These are phyloP conservation scores for Clarireedia sp. DNA, from an alignment of 2,329 filamentous ascomycete species.

Conservation along the genomic window DNA sequence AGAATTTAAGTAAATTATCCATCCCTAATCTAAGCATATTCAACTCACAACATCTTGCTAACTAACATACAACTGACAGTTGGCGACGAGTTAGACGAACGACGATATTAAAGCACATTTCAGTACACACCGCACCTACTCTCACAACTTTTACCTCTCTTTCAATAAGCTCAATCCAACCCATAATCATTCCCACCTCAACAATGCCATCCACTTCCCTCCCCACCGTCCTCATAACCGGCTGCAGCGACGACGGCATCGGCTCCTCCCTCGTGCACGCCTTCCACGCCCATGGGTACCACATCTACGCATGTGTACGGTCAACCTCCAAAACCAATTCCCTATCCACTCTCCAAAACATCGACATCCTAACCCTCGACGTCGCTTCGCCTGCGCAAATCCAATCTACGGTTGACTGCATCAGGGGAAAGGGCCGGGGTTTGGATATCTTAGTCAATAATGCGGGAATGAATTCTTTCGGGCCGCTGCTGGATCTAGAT, in stretches of 20 bases:
- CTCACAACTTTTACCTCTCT: no score
- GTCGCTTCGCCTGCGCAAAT: not conserved
- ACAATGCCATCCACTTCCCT: no score
- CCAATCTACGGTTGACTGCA: not conserved
- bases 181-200: no score
- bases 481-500: slow-evolving; percentile 22
- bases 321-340: not conserved
- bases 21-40: no score
- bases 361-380: not conserved
- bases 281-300: not conserved
- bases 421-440: not conserved
- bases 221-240: not conserved
- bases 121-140: no score
- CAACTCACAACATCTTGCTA: no score
- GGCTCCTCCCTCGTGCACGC: not conserved
- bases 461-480: slow-evolving; percentile 30
- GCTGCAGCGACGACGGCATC: not conserved
- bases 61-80: no score
- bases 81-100: no score
- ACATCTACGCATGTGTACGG: not conserved
- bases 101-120: no score
- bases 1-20: no score
- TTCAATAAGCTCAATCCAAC: no score
- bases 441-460: slow-evolving; percentile 34
- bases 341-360: not conserved